Conservation (phyloP, 2,329 filamentous ascomycete genomes). For the Cladophialophora bantiana region DNA sequence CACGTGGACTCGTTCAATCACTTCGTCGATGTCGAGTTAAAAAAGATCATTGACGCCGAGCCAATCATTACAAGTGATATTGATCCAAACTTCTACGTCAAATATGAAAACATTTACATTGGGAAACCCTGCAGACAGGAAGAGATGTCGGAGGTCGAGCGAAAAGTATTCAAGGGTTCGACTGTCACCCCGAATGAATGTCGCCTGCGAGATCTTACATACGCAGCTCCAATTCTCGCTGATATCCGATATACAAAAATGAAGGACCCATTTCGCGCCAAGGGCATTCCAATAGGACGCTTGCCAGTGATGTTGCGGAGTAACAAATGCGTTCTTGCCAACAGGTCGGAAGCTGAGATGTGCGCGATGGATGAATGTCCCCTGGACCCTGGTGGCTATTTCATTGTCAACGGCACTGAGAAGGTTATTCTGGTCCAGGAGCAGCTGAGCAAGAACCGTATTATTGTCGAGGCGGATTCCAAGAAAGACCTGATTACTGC, state of each 20-base stretch:
- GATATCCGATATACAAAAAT: conserved; percentile 91
- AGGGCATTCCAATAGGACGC: conserved; percentile 79
- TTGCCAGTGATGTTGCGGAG: conserved; percentile 98
- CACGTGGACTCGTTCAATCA: conserved; percentile 99
- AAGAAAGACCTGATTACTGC: conserved; percentile 95
- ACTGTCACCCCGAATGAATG: conserved; percentile 92
- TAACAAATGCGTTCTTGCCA: conserved; percentile 85
- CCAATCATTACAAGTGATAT: conserved; percentile 88
- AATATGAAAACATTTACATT: conserved; percentile 85
- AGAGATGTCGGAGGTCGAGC: conserved; percentile 67
- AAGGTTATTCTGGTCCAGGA: conserved; percentile 99
- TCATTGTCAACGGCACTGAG: conserved; percentile 95
- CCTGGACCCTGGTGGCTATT: conserved; percentile 94
- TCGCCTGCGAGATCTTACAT: conserved; percentile 95
- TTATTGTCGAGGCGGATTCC: conserved; percentile 91
- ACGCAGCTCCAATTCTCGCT: conserved; percentile 90
- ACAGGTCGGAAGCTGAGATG: conserved; percentile 87
- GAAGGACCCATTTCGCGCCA: conserved; percentile 75
- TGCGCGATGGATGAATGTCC: conserved; percentile 93
- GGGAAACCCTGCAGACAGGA: conserved; percentile 81
- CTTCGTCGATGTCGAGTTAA: conserved; percentile 94
- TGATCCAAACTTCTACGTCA: conserved; percentile 89
- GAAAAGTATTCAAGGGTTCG: conserved; percentile 52
- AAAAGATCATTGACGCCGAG: conserved; percentile 94
- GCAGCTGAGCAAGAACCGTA: conserved; percentile 97